phyloP scores from a whole-genome alignment of 768 basidiomycete genomes.

The Lentinula raphanica region DNA sequence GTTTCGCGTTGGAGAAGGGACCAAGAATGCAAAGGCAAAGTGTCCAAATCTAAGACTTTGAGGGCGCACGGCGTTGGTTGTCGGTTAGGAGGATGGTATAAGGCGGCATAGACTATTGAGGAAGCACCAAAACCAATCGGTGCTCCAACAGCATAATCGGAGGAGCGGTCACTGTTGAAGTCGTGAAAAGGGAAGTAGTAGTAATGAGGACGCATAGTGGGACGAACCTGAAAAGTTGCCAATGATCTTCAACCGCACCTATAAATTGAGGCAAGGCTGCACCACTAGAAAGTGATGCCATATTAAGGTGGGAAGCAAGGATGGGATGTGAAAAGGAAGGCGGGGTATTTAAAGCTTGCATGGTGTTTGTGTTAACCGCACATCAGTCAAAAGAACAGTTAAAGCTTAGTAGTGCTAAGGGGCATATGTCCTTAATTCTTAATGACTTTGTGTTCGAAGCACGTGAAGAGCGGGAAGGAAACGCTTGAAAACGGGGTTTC shows the following conservation, averaged over 20 bases:
- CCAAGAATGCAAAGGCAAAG: constrained; percentile 66
- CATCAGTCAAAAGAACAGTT: neutral
- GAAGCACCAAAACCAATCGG: constrained; percentile 91
- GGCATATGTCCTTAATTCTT: neutral
- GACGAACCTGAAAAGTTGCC: constrained; percentile 70
- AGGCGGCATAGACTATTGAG: constrained; percentile 82
- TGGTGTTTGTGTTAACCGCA: neutral
- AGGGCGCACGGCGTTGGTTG: constrained; percentile 62
- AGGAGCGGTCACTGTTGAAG: constrained; percentile 50
- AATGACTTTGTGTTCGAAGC: neutral
- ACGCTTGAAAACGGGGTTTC: neutral
- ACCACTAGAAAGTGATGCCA: neutral
- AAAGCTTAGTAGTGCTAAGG: neutral
- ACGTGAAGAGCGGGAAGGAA: neutral
- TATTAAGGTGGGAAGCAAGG: neutral
- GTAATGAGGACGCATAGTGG: neutral
- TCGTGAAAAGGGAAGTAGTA: constrained; percentile 1
- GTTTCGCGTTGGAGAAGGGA: constrained; percentile 78
- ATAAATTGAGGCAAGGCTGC: constrained; percentile 42
- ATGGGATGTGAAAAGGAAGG: constrained; percentile 4
- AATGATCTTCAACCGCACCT: constrained; percentile 80
- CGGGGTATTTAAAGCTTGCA: constrained; percentile 3
- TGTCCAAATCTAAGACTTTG: constrained; percentile 87
- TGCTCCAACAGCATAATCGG: constrained; percentile 70
- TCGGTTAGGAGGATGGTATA: constrained; percentile 43